These are phyloP conservation scores for Brassica incana DNA, from an alignment of 345 rosid genomes.

Conservation along the genomic window DNA sequence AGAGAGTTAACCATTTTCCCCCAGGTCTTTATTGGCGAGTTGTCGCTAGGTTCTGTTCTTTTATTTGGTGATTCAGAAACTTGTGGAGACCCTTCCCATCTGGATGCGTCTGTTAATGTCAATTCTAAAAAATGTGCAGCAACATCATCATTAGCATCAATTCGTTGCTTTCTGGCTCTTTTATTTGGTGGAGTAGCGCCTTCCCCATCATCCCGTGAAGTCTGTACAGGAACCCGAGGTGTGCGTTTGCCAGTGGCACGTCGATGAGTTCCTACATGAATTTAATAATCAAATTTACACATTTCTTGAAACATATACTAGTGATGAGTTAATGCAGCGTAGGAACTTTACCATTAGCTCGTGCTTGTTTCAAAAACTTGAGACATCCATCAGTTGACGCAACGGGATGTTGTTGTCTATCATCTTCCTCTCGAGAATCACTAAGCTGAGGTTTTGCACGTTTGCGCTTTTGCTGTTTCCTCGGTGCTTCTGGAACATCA, in stretches of 20 bases:
- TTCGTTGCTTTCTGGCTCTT: constrained; percentile 50
- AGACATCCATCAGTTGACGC: constrained; percentile 70
- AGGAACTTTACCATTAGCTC: constrained; percentile 53
- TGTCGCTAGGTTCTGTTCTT: constrained; percentile 46
- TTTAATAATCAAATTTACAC: constrained; percentile 26
- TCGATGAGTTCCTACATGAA: constrained; percentile 60
- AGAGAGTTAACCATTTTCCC: constrained; percentile 60
- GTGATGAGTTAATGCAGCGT: constrained; percentile 6
- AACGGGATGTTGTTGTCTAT: constrained; percentile 39
- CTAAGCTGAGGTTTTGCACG: constrained; percentile 53
- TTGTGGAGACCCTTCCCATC: constrained; percentile 66
- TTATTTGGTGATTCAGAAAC: constrained; percentile 49
- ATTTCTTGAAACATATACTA: not conserved
- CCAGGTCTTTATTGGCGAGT: constrained; percentile 62
- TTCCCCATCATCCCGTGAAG: constrained; percentile 50
- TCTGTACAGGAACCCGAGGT: constrained; percentile 84
- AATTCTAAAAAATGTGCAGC: constrained; percentile 71
- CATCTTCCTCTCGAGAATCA: constrained; percentile 53
- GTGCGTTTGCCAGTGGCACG: constrained; percentile 94
- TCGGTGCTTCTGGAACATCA: constrained; percentile 46
- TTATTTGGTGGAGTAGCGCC: constrained; percentile 47
- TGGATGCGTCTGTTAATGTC: constrained; percentile 66
- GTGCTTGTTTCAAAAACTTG: constrained; percentile 70
- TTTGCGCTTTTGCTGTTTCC: constrained; percentile 63
- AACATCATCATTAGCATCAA: constrained; percentile 57